These are phyloP conservation scores for Pythium dissotocum DNA, from an alignment of 352 stramenopile species.

Conservation along the genomic window DNA sequence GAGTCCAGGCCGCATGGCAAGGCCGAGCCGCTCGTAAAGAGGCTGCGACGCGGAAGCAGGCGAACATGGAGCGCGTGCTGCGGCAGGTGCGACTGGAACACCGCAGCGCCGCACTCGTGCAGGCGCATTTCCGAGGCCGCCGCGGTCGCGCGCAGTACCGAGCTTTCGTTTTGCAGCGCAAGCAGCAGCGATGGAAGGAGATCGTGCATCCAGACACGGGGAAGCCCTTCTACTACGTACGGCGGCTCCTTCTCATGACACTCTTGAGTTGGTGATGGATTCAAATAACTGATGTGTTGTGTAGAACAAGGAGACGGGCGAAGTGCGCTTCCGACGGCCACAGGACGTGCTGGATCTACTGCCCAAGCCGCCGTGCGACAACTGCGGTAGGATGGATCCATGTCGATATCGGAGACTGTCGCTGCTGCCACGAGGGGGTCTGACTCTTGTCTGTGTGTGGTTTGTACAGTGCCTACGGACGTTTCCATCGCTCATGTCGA, in stretches of 20 bases:
- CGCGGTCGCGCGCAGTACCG: conserved; percentile 65
- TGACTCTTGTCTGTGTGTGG: conserved; percentile 1
- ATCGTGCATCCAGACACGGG: conserved; percentile 79
- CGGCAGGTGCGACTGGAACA: conserved; percentile 59
- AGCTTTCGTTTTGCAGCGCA: conserved; percentile 45
- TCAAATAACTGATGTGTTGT: conserved; percentile 1
- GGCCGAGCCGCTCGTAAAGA: conserved; percentile 36
- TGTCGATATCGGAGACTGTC: background rate
- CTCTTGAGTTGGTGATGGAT: background rate
- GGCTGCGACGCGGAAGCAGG: conserved; percentile 33
- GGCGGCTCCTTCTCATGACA: conserved; percentile 1
- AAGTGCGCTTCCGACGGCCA: conserved; percentile 89
- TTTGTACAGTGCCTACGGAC: conserved; percentile 16
- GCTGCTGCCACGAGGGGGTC: background rate
- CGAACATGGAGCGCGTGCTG: conserved; percentile 41
- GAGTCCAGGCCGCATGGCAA: conserved; percentile 56
- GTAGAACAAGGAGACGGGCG: conserved; percentile 92
- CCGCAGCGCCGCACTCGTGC: conserved; percentile 71
- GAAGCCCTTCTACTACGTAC: conserved; percentile 90
- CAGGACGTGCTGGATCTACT: conserved; percentile 93
- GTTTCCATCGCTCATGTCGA: conserved; percentile 70
- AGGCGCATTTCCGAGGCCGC: conserved; percentile 71
- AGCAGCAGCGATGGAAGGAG: conserved; percentile 91
- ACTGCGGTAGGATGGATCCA: conserved; percentile 61
- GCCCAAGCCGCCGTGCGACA: conserved; percentile 83